Conservation (phyloP, 208 protist genomes). For the Leishmania arabica region DNA sequence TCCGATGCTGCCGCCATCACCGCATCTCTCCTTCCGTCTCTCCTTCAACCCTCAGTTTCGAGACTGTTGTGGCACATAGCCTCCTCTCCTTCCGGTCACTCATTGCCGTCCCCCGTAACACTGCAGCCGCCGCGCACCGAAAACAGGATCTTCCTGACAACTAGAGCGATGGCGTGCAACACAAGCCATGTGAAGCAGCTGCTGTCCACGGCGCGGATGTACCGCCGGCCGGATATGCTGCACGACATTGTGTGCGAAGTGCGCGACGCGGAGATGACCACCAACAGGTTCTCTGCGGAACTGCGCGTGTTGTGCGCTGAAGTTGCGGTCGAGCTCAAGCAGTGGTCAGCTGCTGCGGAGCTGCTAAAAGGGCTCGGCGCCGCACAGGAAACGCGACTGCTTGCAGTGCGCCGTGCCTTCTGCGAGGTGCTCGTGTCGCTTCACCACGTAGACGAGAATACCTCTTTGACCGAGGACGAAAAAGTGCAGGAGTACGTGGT, state of each 20-base stretch:
- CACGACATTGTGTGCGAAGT: constrained; percentile 21
- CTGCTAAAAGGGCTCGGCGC: constrained; percentile 32
- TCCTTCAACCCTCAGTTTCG: neutral
- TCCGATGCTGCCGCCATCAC: neutral
- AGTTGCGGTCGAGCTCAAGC: constrained; percentile 59
- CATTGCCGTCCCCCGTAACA: neutral
- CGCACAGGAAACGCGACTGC: constrained; percentile 37
- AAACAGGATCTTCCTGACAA: neutral
- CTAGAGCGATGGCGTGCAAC: constrained; percentile 11
- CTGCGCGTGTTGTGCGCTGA: constrained; percentile 79
- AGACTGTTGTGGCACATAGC: no score
- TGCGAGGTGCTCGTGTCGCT: constrained; percentile 64
- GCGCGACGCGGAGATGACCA: constrained; percentile 12
- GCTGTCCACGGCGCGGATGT: constrained; percentile 23
- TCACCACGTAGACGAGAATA: constrained; percentile 37
- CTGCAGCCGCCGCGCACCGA: neutral
- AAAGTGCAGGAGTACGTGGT: constrained; percentile 46
- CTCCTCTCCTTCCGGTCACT: neutral
- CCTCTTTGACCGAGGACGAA: constrained; percentile 32
- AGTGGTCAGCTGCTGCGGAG: constrained; percentile 58
- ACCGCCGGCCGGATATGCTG: constrained; percentile 29
- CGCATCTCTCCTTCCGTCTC: neutral
- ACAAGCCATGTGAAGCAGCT: constrained; percentile 33
- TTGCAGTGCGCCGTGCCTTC: constrained; percentile 59
- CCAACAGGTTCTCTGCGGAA: constrained; percentile 34